phyloP scores from a whole-genome alignment of 1,139 yeast species.

The Suhomyces anneliseae region DNA sequence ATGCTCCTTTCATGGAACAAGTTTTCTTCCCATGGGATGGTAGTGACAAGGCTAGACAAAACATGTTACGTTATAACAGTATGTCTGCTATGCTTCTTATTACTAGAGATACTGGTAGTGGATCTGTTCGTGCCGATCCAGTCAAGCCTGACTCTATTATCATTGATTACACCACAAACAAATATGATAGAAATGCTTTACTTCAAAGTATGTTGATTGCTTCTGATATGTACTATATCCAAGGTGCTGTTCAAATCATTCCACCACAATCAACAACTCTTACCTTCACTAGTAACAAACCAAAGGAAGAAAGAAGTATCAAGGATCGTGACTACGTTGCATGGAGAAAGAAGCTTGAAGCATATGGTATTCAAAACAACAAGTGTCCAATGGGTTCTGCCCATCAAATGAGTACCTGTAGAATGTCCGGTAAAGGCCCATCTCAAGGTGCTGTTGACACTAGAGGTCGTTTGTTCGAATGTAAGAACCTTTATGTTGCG shows the following conservation, averaged over 20 bases:
- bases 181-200: conserved; percentile 47
- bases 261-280: conserved; percentile 42
- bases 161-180: conserved; percentile 43
- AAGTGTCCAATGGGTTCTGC: conserved; percentile 51
- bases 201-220: conserved; percentile 40
- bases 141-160: conserved; percentile 36
- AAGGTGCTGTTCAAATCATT: conserved; percentile 51
- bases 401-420: conserved; percentile 61
- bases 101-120: conserved; percentile 49
- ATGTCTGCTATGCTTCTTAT: conserved; percentile 45
- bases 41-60: conserved; percentile 35
- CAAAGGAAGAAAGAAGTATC: conserved; percentile 42
- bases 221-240: conserved; percentile 50
- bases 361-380: conserved; percentile 27
- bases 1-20: conserved; percentile 44
- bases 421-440: conserved; percentile 55
- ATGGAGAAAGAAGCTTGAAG: conserved; percentile 41
- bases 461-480: conserved; percentile 53
- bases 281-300: conserved; percentile 39
- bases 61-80: conserved; percentile 41
- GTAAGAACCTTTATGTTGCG: conserved; percentile 53
- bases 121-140: conserved; percentile 39
- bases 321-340: conserved; percentile 46
- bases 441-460: conserved; percentile 49
- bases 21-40: conserved; percentile 47